Percentiles rank a stretch among this genome's conserved stretches.
Conservation (phyloP, 768 basidiomycete species). For the Krasilnikovozyma curviuscula region DNA sequence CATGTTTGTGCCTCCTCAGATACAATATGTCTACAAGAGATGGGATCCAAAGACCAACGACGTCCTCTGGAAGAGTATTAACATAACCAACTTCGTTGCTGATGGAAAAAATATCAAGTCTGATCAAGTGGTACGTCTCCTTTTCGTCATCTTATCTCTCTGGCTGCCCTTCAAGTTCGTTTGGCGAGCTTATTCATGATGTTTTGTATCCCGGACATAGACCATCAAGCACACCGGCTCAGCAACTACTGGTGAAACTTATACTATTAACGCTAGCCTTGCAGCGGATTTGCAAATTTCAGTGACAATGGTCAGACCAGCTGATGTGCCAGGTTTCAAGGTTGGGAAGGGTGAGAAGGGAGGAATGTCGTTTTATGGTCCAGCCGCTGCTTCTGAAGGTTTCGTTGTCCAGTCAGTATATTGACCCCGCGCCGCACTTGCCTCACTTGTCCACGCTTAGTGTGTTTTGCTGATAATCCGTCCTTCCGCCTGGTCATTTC, state of each 20-base stretch:
- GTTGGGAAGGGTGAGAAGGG: slow-evolving; percentile 70
- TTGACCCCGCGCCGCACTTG: neutral
- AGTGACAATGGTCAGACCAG: slow-evolving; percentile 50
- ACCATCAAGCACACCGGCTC: slow-evolving; percentile 25
- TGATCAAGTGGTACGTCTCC: slow-evolving; percentile 22
- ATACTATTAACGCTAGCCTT: slow-evolving; percentile 59
- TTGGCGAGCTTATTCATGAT: slow-evolving; percentile 23
- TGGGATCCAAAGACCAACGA: slow-evolving; percentile 59
- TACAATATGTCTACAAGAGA: slow-evolving; percentile 83
- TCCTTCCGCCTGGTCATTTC: neutral
- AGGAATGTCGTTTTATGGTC: slow-evolving; percentile 73
- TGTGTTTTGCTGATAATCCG: neutral
- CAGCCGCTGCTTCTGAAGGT: slow-evolving; percentile 17
- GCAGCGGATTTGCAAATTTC: slow-evolving; percentile 58
- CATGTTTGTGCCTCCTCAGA: slow-evolving; percentile 81
- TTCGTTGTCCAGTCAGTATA: slow-evolving; percentile 25
- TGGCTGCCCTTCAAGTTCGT: slow-evolving; percentile 45
- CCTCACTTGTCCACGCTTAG: neutral
- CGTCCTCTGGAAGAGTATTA: slow-evolving; percentile 66
- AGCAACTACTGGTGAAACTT: slow-evolving; percentile 45
- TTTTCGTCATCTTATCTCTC: slow-evolving; percentile 36
- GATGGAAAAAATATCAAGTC: slow-evolving; percentile 18
- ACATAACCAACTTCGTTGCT: slow-evolving; percentile 29
- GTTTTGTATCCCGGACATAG: slow-evolving; percentile 32
- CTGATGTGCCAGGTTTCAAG: slow-evolving; percentile 68